Evolutionary conservation across 495 filamentous ascomycete genomes (phyloP), one percentile per base, ranked within the genome.

Genomic region (Neurospora hispaniola): DNA sequence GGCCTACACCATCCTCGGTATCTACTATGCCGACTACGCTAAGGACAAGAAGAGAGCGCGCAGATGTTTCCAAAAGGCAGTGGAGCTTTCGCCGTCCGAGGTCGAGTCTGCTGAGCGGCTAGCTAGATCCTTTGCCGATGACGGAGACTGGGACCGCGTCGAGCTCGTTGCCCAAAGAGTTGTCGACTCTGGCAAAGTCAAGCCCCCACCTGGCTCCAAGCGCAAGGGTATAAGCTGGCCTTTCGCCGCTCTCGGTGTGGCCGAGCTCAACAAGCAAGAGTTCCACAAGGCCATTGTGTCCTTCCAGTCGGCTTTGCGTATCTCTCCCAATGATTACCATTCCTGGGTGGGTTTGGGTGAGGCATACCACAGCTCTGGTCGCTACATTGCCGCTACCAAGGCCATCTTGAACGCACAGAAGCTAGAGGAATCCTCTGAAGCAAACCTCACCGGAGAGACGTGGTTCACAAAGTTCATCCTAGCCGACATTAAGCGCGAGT

Each of bases 381-480:
- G 94, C 73, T 97, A 95, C 75, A 92, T 96, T 73, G 93, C 96
- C 12, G 94, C 96, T 1, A 92, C 90, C n/a, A 96, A 94, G 78
- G 93, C 96, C 20, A 95, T 98, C 74, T 84, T 91, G 69, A 90
- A 94, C 77, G 94, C 95, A 0, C 88, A 93, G 74, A 84, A 83
- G 70, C 82, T 95, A 66, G 91, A 92, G 73, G 84, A 88, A 70
- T 81, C 88, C 5, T 77, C 83, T 3, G 81, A 83, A 42, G 77
- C 77, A 48, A 70, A 76, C 7, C 79, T 79, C 16, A 80, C 83
- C 18, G 84, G 84, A 11, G 90, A 94, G 48, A 90, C 88, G 42
- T 99, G 96, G 96, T 98, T 98, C 79, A 92, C 93, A 8, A 91
- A 92, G 75, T 97, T 98, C 78, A 97, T 99, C 90, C 86, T 97